Evolutionary conservation across 1,284 basidiomycete species (phyloP), one percentile per base, ranked within the genome.

Genomic region (Heimioporus punctisporus): DNA sequence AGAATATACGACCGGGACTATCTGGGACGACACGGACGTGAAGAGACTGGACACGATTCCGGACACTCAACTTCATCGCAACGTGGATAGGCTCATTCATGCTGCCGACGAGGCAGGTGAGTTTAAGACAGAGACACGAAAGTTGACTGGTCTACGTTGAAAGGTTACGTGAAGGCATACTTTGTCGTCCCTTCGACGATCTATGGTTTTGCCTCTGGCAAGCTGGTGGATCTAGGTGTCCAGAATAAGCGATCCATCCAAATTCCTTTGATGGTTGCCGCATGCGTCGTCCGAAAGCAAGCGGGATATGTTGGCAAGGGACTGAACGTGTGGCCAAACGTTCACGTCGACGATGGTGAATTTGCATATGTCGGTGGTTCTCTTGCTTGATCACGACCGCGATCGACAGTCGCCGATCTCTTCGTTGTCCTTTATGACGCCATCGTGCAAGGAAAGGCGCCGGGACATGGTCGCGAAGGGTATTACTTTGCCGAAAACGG

Each of bases 401-500:
- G n/a, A 41, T 25, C 3, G 60, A 2, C 46, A 70, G 67, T 52
- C 48, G 66, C 56, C 30, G 65, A 74, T 55, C 54, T 67, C n/a
- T 73, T 65, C 50, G 60, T 66, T 47, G 41, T 71, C 28, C 50
- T 78, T 21, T 69, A 76, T 39, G 59, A 68, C 3, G 67, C 55
- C 11, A 57, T 69, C 60, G 27, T 72, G 61, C 57, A 61, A 10
- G 70, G 74, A 49, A 58, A 53, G 12, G 64, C 17, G 12, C 31
- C 69, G 1, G 63, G 64, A 0, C 79, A 84, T 55, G 81, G 82
- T n/a, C 73, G 73, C 5, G 75, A 81, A 44, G 83, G 83, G 1
- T 73, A 69, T 50, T 84, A 81, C 66, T 81, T 84, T 56, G 76
- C 64, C 27, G 81, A 76, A 56, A 81, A 73, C 40, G 80, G 75